Evolutionary conservation across 192 early-diverging fungal genomes (phyloP), one percentile per base, ranked within the genome.

Genomic region (Coemansia sp.): DNA sequence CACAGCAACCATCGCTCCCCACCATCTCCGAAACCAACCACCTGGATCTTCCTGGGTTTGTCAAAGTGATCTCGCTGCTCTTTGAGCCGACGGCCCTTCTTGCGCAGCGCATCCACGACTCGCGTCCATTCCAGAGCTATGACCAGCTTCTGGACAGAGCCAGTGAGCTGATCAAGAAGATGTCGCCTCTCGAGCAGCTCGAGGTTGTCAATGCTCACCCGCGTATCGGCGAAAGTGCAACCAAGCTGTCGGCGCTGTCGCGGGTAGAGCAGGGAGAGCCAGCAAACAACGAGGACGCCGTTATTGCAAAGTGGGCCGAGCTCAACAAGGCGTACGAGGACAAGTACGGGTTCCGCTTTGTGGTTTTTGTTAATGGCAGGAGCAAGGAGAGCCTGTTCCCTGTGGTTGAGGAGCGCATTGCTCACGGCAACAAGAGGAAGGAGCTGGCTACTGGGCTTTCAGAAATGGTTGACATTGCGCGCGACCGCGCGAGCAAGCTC

Each of bases 161-260:
- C 61, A 58, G 69, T 19, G 63, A 86, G 61, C 83, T 85, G 61
- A 80, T 85, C 42, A 65, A 79, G 45, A 71, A 86, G 32, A 76
- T 93, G 48, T 86, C 80, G 42, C 62, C 85, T 0, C 72, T 85
- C 41, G 91, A 94, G 74, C 87, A 91, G 68, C 74, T 93, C 37
- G 87, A 87, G 17, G 86, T 97, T 11, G 88, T 97, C 68, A 95
- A 95, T 74, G 94, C 94, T 3, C 95, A 97, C 70, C 92, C 95
- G 22, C 87, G 92, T 20, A 93, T 97, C 67, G 95, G 95, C 63
- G 91, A 89, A 46, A 85, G 76, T 61, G 87, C 88, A 37, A 77
- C 69, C 17, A 88, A 88, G 40, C 84, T 93, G 40, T 93, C 92
- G 7, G 87, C 87, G 12, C 69, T 91, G 63, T 92, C 90, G 13